Percentiles rank a stretch among this genome's conserved stretches.
Conservation (phyloP, 2,329 filamentous ascomycete genomes). For the Juglanconis juglandina region DNA sequence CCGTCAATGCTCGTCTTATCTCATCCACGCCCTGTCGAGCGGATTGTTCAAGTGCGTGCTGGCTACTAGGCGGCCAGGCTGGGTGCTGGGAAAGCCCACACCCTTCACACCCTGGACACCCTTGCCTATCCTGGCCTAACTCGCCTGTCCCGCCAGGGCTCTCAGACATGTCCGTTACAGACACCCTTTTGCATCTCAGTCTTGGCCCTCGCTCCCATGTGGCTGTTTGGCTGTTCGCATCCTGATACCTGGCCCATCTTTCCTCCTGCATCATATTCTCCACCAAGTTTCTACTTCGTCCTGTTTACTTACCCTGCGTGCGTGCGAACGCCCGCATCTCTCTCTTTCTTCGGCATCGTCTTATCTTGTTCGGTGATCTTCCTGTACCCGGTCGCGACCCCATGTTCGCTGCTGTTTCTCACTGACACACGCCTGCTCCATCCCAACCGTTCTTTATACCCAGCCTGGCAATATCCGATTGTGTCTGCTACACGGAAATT, state of each 20-base stretch:
- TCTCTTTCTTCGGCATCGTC: slow-evolving; percentile 7
- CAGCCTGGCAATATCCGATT: slow-evolving; percentile 8
- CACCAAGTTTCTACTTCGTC: slow-evolving; percentile 17
- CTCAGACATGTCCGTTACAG: slow-evolving; percentile 17
- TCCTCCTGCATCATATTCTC: slow-evolving; percentile 4
- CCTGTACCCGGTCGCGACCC: slow-evolving; percentile 1
- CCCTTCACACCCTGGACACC: neutral
- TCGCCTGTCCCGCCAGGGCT: slow-evolving; percentile 4
- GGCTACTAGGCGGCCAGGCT: neutral
- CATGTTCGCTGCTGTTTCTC: slow-evolving; percentile 4
- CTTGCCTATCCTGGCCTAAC: neutral
- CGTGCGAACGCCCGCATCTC: neutral
- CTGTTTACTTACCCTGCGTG: neutral
- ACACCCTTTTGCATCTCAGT: neutral
- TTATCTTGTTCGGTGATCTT: slow-evolving; percentile 9
- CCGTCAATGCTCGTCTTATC: neutral
- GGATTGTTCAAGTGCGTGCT: neutral
- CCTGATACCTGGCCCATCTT: slow-evolving; percentile 4
- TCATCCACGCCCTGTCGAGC: neutral
- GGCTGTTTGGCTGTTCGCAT: neutral
- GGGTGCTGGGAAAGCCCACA: neutral
- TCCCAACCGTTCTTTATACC: slow-evolving; percentile 7
- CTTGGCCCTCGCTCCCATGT: neutral
- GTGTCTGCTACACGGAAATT: slow-evolving; percentile 20
- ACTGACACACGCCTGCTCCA: slow-evolving; percentile 6